Evolutionary conservation across 2,329 filamentous ascomycete genomes (phyloP).

Genomic region (Sarocladiaceae sp.): DNA sequence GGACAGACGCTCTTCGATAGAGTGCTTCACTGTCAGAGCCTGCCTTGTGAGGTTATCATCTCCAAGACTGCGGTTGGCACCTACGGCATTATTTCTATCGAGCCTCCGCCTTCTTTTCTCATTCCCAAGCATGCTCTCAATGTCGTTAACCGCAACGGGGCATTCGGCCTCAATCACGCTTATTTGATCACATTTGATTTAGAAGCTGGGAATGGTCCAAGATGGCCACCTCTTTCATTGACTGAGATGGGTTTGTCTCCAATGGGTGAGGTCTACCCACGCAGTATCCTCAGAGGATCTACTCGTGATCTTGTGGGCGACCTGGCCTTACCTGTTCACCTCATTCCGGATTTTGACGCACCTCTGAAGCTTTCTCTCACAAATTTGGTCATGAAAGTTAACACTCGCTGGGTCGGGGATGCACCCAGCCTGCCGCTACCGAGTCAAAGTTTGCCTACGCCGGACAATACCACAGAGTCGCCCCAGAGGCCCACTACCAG

Average conservation of each 20-base stretch:
- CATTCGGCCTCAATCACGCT: conserved; percentile 43
- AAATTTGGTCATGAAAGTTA: conserved; percentile 44
- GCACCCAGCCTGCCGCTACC: conserved; percentile 20
- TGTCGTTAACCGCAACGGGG: conserved; percentile 35
- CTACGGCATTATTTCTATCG: conserved; percentile 43
- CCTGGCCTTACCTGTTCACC: not conserved
- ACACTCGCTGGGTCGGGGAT: conserved; percentile 40
- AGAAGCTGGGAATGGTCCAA: conserved; percentile 42
- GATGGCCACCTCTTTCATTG: conserved; percentile 46
- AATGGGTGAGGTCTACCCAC: not conserved
- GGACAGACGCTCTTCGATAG: conserved; percentile 28
- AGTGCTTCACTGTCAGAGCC: conserved; percentile 49
- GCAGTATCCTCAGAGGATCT: not conserved
- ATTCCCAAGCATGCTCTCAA: conserved; percentile 33
- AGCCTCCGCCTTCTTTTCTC: conserved; percentile 44
- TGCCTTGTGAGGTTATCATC: conserved; percentile 48
- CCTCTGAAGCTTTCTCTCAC: conserved; percentile 23
- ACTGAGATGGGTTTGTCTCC: not conserved
- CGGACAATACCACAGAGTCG: not conserved
- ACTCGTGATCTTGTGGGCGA: not conserved
- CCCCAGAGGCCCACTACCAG: not conserved
- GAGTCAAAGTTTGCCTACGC: conserved; percentile 17
- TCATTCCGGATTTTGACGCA: not conserved
- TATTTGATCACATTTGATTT: conserved; percentile 51
- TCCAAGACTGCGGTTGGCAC: conserved; percentile 43